Evolutionary conservation across 768 basidiomycete genomes (phyloP), one percentile per base, ranked within the genome.

Genomic region (Boletus pseudopeckii): DNA sequence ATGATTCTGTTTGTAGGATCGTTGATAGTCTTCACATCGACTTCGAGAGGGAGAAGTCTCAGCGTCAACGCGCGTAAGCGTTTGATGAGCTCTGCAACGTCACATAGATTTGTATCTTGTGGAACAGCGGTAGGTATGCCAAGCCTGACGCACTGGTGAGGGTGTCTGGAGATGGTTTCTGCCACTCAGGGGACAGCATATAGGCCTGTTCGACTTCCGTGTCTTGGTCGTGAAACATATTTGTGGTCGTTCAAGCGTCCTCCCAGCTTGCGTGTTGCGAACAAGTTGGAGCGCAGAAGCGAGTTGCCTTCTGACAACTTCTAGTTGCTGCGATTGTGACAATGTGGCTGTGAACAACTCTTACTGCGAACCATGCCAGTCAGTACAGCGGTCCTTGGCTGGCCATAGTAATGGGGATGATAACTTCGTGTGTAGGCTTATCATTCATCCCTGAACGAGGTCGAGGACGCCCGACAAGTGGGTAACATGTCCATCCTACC

Each of bases 401-500:
- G 26, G 11, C 45, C n/a, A 22, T 44, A 20, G 32, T 38, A 30
- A 55, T 36, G 1, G 45, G 22, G 34, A 48, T 20, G 37, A 59
- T 58, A 18, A 55, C 10, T 47, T 13, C 28, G 22, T 22, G 3
- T 59, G 6, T 53, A 98, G 97, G 96, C 96, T 20, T 99, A 99
- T 69, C 96, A 99, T 72, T 98, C 97, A 4, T 76, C 90, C 5
- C 83, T 94, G 70, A 97, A 97, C 73, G 92, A 93, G 56, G 82
- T 85, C 40, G 79, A 82, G 33, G 90, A 96, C 68, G 79, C 83
- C 20, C 80, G 88, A 54, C 85, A 86, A 66, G 86, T 94, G 48
- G 97, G 97, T 47, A 98, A 98, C 70, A 82, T 93, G 70, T 80
- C 86, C 49, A 75, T 98, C 64, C 77, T 98, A 56, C 94, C 97